These are phyloP conservation scores for Kwoniella pini DNA, from an alignment of 768 basidiomycete species.

Conservation along the genomic window DNA sequence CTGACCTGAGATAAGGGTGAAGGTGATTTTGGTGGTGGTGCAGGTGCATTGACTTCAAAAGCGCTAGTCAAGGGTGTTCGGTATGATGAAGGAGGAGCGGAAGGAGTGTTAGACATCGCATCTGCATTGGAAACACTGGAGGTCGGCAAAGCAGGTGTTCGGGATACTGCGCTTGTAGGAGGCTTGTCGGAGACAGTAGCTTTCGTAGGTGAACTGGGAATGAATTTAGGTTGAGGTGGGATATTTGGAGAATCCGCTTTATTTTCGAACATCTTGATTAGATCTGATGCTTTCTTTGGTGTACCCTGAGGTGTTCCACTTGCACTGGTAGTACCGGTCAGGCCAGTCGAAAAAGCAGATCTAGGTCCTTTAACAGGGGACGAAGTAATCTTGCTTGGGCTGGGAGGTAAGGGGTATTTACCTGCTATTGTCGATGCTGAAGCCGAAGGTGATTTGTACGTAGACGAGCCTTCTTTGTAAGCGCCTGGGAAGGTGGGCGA, in stretches of 20 bases:
- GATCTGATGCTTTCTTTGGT: slow-evolving; percentile 42
- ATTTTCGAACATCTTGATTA: slow-evolving; percentile 45
- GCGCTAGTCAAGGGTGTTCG: slow-evolving; percentile 1
- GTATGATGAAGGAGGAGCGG: slow-evolving; percentile 13
- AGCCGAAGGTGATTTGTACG: slow-evolving; percentile 4
- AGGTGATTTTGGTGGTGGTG: slow-evolving; percentile 27
- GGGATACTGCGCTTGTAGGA: not conserved
- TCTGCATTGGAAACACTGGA: not conserved
- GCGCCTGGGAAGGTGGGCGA: slow-evolving; percentile 18
- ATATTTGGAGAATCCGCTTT: not conserved
- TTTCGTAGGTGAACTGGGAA: slow-evolving; percentile 6
- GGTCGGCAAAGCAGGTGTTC: not conserved
- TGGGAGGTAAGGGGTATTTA: slow-evolving; percentile 35
- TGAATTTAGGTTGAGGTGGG: slow-evolving; percentile 21
- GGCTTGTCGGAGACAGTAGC: not conserved
- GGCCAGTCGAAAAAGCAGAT: slow-evolving; percentile 6
- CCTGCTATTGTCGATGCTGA: slow-evolving; percentile 23
- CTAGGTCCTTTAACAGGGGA: slow-evolving; percentile 17
- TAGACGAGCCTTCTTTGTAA: slow-evolving; percentile 8
- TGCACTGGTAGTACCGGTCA: not conserved
- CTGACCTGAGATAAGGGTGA: slow-evolving; percentile 36
- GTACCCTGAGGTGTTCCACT: slow-evolving; percentile 21
- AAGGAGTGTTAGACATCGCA: slow-evolving; percentile 1
- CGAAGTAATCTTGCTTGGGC: slow-evolving; percentile 12
- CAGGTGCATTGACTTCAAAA: not conserved